Percentiles rank a stretch among this genome's conserved stretches.
phyloP scores from a whole-genome alignment of 306 rosid genomes.

The Prunus fruticosa region DNA sequence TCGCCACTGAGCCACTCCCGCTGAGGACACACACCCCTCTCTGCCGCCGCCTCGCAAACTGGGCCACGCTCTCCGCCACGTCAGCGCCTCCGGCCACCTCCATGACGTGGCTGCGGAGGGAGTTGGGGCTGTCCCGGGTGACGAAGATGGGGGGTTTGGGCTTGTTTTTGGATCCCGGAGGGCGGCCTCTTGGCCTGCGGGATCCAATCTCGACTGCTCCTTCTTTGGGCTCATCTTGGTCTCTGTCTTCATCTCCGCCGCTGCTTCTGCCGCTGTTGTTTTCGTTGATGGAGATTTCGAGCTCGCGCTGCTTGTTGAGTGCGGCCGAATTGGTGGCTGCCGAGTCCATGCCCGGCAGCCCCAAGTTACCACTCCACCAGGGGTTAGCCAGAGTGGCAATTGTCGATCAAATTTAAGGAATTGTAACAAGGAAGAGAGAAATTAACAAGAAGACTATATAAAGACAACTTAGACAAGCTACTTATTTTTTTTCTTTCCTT shows the following conservation, averaged over 20 bases:
- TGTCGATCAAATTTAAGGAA: not conserved
- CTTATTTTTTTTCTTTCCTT: not conserved
- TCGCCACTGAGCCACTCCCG: conserved; percentile 85
- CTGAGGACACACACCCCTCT: conserved; percentile 94
- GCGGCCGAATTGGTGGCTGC: conserved; percentile 50
- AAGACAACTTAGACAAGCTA: not conserved
- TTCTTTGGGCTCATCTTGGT: conserved; percentile 63
- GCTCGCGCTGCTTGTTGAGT: conserved; percentile 45
- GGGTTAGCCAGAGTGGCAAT: conserved; percentile 79
- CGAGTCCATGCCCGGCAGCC: conserved; percentile 74
- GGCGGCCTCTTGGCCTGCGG: conserved; percentile 85
- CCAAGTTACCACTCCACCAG: conserved; percentile 88
- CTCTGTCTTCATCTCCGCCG: conserved; percentile 52
- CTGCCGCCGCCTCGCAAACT: conserved; percentile 80
- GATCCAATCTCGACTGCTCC: conserved; percentile 79
- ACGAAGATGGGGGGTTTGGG: conserved; percentile 94
- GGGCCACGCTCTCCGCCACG: conserved; percentile 78
- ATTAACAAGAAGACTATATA: not conserved
- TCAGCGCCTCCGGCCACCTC: conserved; percentile 90
- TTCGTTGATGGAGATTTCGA: conserved; percentile 55
- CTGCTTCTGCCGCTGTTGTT: conserved; percentile 33
- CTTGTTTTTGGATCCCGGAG: conserved; percentile 92
- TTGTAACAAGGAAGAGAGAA: not conserved
- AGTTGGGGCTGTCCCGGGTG: conserved; percentile 85
- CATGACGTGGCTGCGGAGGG: conserved; percentile 84